phyloP scores from a whole-genome alignment of 2,329 filamentous ascomycete genomes.

The Alternaria consortialis region DNA sequence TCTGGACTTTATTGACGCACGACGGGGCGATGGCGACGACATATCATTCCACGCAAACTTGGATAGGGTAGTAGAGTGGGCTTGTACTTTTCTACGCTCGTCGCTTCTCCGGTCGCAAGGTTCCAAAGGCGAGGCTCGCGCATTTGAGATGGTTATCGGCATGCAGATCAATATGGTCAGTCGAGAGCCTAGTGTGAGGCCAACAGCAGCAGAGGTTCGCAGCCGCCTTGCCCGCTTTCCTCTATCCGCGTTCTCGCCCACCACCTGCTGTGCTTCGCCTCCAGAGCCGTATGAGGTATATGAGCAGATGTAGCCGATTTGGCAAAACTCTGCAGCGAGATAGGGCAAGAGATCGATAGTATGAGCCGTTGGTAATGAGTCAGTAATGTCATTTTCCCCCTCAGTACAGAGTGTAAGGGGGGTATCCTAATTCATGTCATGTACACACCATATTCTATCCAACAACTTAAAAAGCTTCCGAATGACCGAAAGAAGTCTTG shows the following conservation, averaged over 20 bases:
- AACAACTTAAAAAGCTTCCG: too few species aligned
- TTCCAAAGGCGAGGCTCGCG: too few species aligned
- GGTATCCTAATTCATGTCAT: too few species aligned
- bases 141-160: background rate
- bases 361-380: too few species aligned
- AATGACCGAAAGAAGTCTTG: too few species aligned
- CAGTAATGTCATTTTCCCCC: too few species aligned
- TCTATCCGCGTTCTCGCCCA: background rate
- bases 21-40: slow-evolving; percentile 3
- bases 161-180: background rate
- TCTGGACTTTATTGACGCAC: slow-evolving; percentile 13
- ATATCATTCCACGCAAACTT: slow-evolving; percentile 19
- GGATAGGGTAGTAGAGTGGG: background rate
- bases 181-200: background rate
- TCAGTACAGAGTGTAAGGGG: too few species aligned
- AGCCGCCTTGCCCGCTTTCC: background rate
- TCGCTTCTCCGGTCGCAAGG: too few species aligned
- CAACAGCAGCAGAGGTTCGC: background rate
- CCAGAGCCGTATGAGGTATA: background rate
- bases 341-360: too few species aligned
- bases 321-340: too few species aligned
- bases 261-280: background rate
- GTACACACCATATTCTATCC: too few species aligned
- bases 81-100: background rate
- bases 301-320: too few species aligned